phyloP scores from a whole-genome alignment of 208 protist genomes.

The Leishmania aethiopica region DNA sequence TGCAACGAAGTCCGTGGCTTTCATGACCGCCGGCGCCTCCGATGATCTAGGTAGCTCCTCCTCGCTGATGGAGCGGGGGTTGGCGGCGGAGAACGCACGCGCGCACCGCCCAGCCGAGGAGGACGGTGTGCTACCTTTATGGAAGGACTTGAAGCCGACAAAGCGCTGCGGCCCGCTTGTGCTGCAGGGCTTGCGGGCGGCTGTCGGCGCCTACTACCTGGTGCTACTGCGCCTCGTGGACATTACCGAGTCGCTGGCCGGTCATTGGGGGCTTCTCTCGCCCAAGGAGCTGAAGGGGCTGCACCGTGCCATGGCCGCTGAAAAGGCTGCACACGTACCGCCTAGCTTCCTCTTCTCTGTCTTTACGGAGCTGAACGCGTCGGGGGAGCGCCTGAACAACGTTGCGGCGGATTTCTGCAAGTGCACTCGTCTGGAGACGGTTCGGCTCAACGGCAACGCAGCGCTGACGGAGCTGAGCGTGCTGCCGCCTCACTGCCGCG shows the following conservation, averaged over 20 bases:
- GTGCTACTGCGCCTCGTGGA: slow-evolving; percentile 42
- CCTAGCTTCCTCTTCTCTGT: slow-evolving; percentile 40
- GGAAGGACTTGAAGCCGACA: slow-evolving; percentile 43
- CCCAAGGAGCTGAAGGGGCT: slow-evolving; percentile 44
- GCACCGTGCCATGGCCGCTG: slow-evolving; percentile 42
- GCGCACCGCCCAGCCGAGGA: slow-evolving; percentile 3
- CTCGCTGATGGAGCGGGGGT: slow-evolving; percentile 5
- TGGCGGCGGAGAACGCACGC: slow-evolving; percentile 7
- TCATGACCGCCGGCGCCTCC: not conserved
- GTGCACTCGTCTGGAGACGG: slow-evolving; percentile 50
- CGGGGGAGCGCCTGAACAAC: slow-evolving; percentile 38
- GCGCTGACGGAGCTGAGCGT: slow-evolving; percentile 43
- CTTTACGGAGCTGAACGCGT: slow-evolving; percentile 62
- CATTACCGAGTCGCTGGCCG: slow-evolving; percentile 26
- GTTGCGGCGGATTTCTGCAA: slow-evolving; percentile 38
- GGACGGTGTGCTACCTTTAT: slow-evolving; percentile 39
- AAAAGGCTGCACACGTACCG: slow-evolving; percentile 40
- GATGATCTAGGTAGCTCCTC: slow-evolving; percentile 7
- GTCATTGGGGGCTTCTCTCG: slow-evolving; percentile 55
- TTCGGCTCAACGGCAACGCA: slow-evolving; percentile 66
- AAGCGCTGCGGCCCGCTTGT: slow-evolving; percentile 40
- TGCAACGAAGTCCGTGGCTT: not conserved
- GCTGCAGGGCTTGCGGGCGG: slow-evolving; percentile 35
- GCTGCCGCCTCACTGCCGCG: slow-evolving; percentile 58
- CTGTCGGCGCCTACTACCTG: slow-evolving; percentile 37